Evolutionary conservation across 1,284 basidiomycete genomes (phyloP), one percentile per base, ranked within the genome.

Genomic region (Rhodotorula glutinis): DNA sequence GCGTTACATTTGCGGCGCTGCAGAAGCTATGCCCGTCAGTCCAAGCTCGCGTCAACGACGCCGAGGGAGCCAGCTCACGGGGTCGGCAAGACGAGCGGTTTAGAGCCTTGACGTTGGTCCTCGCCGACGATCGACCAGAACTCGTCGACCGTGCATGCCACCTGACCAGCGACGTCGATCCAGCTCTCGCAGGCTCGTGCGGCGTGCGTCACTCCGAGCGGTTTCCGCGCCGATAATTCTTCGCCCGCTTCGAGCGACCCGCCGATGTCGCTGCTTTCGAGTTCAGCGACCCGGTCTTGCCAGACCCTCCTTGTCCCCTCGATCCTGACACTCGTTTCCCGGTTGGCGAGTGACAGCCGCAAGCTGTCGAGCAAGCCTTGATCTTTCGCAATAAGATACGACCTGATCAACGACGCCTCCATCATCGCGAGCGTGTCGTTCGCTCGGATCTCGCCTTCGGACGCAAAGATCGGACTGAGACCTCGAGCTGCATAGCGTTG

Each of bases 101-200:
- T 11, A 11, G 11, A 38, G 11, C 33, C 33, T 38, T 38, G 33
- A 7, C 33, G 65, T 25, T 77, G 80, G 66, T 88, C 85, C 27
- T 82, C 75, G 47, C 84, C 84, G 23, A 84, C 84, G 43, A 89
- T 81, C 53, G 79, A 81, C 53, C 81, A 81, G 58, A 92, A 80
- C 5, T 81, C 84, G 51, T 88, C 85, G 4, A 85, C 82, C 62
- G 86, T 86, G 76, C 92, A 95, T 16, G 89, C 85, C 23, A 86
- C 82, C 65, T 86, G 80, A 0, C 90, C 90, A 73, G 88, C 87
- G 88, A 90, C 93, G 67, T 93, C 89, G 5, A 94, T 87, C 92
- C 91, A 95, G 25, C 87, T 88, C 1, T 82, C 85, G 75, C 92
- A 93, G 0, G 78, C 9, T 40, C 77, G 4, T 25, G 76, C 76